A percentile compares a stretch with the other conserved stretches of the same genome.
Evolutionary conservation across 2,329 filamentous ascomycete genomes (phyloP).

Genomic region (Ophiostoma himal-ulmi): DNA sequence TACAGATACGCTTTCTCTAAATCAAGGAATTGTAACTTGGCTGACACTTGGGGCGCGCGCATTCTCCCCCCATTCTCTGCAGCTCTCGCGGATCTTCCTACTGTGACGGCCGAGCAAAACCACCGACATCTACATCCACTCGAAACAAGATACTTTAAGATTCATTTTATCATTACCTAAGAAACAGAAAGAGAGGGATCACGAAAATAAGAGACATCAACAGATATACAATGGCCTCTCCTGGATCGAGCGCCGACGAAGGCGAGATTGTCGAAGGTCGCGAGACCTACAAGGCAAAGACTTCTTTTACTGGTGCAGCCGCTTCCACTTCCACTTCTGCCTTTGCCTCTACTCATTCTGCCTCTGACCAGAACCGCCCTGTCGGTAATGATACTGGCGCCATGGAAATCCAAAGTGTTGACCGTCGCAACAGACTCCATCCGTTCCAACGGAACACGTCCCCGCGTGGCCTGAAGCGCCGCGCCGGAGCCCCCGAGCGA

Average conservation of each 20-base stretch:
- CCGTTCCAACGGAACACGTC: slow-evolving; percentile 50
- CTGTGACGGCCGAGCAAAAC: slow-evolving; percentile 21
- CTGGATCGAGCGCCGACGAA: slow-evolving; percentile 65
- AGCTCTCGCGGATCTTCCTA: slow-evolving; percentile 24
- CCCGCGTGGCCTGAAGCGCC: slow-evolving; percentile 62
- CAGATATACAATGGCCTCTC: slow-evolving; percentile 30
- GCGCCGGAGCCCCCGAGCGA: slow-evolving; percentile 44
- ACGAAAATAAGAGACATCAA: not conserved
- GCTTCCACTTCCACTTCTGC: slow-evolving; percentile 16
- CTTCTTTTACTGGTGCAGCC: slow-evolving; percentile 40
- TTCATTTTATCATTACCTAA: not conserved
- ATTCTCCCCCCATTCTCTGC: slow-evolving; percentile 22
- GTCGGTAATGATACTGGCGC: not conserved
- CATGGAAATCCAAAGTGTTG: slow-evolving; percentile 76
- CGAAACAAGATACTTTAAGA: not conserved
- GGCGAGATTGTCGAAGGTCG: slow-evolving; percentile 73
- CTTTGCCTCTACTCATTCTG: not conserved
- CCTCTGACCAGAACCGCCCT: not conserved
- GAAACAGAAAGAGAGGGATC: not conserved
- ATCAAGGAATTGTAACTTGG: slow-evolving; percentile 17
- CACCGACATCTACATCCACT: not conserved
- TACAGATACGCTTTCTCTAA: not conserved
- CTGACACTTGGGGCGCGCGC: slow-evolving; percentile 24
- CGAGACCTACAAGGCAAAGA: slow-evolving; percentile 74
- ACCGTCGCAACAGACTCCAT: slow-evolving; percentile 76